Conservation (phyloP, 371 early-diverging fungal species). For the Choanephora cucurbitarum region DNA sequence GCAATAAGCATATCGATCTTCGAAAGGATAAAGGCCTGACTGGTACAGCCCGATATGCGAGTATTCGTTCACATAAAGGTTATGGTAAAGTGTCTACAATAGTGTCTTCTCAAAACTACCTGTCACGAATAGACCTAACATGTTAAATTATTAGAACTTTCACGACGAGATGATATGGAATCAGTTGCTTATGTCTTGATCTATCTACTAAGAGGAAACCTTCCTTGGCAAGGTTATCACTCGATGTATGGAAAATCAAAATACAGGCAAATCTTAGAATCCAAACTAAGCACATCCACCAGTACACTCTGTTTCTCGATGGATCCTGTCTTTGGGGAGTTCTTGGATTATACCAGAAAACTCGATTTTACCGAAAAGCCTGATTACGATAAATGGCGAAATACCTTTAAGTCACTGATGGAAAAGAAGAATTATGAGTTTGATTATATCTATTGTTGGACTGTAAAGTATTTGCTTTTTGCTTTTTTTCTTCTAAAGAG, state of each 20-base stretch:
- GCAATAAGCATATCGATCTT: conserved; percentile 93
- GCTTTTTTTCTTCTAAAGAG: background rate
- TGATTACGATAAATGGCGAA: conserved; percentile 91
- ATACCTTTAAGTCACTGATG: conserved; percentile 61
- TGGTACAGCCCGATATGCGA: conserved; percentile 91
- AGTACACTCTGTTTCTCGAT: background rate
- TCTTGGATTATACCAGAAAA: background rate
- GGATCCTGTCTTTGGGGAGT: background rate
- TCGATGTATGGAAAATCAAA: conserved; percentile 85
- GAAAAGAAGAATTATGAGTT: background rate
- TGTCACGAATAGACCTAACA: too few relatives aligned
- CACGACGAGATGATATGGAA: conserved; percentile 93
- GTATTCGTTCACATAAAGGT: conserved; percentile 85
- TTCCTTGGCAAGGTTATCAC: conserved; percentile 93
- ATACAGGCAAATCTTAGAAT: conserved; percentile 85
- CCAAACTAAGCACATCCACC: conserved; percentile 59
- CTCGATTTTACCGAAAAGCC: conserved; percentile 96
- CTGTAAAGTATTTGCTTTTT: background rate
- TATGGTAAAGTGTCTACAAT: conserved; percentile 37
- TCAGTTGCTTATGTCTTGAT: conserved; percentile 88
- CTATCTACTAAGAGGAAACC: conserved; percentile 84
- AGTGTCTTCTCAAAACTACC: too few relatives aligned
- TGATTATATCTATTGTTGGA: background rate
- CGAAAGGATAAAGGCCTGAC: conserved; percentile 74
- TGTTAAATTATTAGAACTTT: too few relatives aligned